Evolutionary conservation across 202 grass and related monocot species (phyloP), one percentile per base, ranked within the genome.

Genomic region (Elaeis oleifera): DNA sequence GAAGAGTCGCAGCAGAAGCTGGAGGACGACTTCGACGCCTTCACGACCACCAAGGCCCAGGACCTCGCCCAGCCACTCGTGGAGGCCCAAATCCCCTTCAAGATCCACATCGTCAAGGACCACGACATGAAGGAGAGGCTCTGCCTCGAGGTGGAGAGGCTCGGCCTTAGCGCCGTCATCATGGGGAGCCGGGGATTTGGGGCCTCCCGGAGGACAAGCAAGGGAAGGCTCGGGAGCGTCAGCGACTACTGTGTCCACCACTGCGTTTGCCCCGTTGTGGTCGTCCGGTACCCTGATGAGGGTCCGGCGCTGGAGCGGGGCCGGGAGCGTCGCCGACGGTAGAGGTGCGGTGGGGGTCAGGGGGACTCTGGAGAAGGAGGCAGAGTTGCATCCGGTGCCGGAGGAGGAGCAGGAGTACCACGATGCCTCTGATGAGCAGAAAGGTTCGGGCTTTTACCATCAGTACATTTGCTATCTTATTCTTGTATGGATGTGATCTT

Each of bases 121-220:
- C 90, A 95, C 70, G 90, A 95, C 71, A 95, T 95, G 90, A 95
- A 95, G 65, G 90, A 95, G 79, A 82, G 90, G 25, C 90, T 95
- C 62, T 95, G 90, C 82, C 80, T 95, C 64, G 90, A 95, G 90
- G 85, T 95, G 6, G 90, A 95, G 73, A 83, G 90, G 74, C 76
- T 95, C 23, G 77, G 79, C 6, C 83, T 95, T 23, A 89, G 90
- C 50, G 82, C 90, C 16, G 83, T 95, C 25, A 89, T 95, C 80
- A 95, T 95, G 85, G 90, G 90, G 59, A 95, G 90, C 85, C 81
- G 88, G 18, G 90, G 90, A 3, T 89, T 95, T 44, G 90, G 90
- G 16, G 82, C 90, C 1, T 51, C 85, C 0, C 54, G 82, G 55
- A 64, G 85, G 74, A 68, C 63, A 36, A 81, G 73, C 73, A 89